Percentiles rank a stretch among this genome's conserved stretches.
phyloP scores from a whole-genome alignment of 2,329 filamentous ascomycete genomes.

The Blumeriella jaapii region DNA sequence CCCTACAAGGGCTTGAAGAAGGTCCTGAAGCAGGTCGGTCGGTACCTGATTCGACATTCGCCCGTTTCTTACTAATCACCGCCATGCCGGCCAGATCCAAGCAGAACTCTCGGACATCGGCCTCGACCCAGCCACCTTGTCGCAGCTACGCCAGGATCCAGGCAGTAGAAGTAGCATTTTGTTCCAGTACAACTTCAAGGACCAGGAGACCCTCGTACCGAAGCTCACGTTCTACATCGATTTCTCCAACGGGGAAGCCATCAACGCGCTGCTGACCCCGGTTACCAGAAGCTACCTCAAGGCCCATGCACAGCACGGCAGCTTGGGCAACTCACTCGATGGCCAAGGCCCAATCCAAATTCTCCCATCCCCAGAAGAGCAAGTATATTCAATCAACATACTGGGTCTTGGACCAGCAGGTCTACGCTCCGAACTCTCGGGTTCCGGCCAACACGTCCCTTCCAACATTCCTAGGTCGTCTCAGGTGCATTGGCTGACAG shows the following conservation, averaged over 20 bases:
- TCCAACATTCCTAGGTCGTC: too few relatives aligned
- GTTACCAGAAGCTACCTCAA: constrained; percentile 50
- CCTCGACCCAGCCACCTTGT: constrained; percentile 59
- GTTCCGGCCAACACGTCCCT: neutral
- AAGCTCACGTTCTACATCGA: constrained; percentile 61
- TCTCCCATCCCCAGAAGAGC: neutral
- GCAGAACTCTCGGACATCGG: constrained; percentile 59
- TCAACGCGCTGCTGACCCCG: constrained; percentile 51
- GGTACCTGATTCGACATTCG: constrained; percentile 17
- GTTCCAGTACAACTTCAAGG: constrained; percentile 45
- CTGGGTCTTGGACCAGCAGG: too few relatives aligned
- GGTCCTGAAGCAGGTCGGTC: constrained; percentile 63
- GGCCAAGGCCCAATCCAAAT: neutral
- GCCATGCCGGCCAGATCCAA: too few relatives aligned
- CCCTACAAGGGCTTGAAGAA: constrained; percentile 82
- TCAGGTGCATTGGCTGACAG: too few relatives aligned
- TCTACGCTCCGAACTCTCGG: constrained; percentile 13
- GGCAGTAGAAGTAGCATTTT: constrained; percentile 20
- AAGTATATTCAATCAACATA: too few relatives aligned
- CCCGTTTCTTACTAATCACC: neutral
- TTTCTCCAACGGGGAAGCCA: constrained; percentile 50
- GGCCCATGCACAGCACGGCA: constrained; percentile 34
- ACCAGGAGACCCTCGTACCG: constrained; percentile 45
- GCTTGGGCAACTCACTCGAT: neutral
- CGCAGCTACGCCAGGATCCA: constrained; percentile 37